Conservation (phyloP, 352 stramenopile species). For the Pythium scleroteichum region DNA sequence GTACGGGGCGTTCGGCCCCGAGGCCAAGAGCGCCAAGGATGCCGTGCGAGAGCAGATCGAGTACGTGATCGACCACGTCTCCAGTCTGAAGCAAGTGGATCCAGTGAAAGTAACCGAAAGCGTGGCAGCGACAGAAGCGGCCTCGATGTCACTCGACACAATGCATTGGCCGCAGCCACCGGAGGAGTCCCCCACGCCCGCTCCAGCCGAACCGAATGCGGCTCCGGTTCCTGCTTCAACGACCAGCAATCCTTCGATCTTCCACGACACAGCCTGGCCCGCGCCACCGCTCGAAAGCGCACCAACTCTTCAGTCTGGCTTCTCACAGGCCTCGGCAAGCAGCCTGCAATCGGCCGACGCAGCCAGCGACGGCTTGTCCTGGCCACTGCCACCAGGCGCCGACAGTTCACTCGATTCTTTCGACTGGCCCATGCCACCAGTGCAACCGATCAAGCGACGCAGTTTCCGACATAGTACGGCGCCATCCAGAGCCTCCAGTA, state of each 20-base stretch:
- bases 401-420: slow-evolving; percentile 10
- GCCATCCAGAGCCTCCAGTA: slow-evolving; percentile 20
- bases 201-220: not conserved
- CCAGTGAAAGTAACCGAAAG: not conserved
- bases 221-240: not conserved
- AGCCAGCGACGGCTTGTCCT: slow-evolving; percentile 6
- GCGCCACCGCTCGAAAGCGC: slow-evolving; percentile 15
- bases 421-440: slow-evolving; percentile 23
- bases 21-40: slow-evolving; percentile 32
- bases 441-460: slow-evolving; percentile 11
- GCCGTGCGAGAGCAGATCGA: slow-evolving; percentile 68
- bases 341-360: not conserved
- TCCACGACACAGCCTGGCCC: slow-evolving; percentile 19
- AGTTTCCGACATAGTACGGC: slow-evolving; percentile 7
- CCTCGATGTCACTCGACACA: not conserved
- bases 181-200: not conserved
- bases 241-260: not conserved
- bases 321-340: not conserved
- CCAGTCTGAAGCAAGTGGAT: slow-evolving; percentile 44
- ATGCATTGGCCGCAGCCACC: slow-evolving; percentile 22
- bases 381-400: slow-evolving; percentile 18
- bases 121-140: not conserved
- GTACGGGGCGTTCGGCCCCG: slow-evolving; percentile 38
- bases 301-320: not conserved
- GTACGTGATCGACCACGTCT: slow-evolving; percentile 75